Base-by-base conservation (phyloP, 306 rosid species). In the Pterocarpus santalinus region DNA sequence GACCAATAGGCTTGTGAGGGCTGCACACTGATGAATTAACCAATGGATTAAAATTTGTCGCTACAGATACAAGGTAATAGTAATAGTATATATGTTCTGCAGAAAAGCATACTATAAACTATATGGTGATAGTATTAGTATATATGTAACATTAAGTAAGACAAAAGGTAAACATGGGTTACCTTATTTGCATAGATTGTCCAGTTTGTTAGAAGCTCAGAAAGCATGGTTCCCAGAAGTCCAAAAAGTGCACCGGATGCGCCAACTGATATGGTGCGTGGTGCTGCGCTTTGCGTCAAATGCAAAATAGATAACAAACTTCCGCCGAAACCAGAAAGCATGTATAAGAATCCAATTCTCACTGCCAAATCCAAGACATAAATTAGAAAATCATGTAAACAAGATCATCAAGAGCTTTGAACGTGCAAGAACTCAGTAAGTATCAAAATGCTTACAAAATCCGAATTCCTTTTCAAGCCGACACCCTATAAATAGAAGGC, bases 231-330 rank as follows among this genome's bases (percentile, higher is more conserved):
- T 69, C 98, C 99, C 32, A 93, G 64, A 75, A 93, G 86, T 14
- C 99, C 99, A 17, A 96, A 96, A 77, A 93, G 98, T 7, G 99
- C 97, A 58, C 97, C 97, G 0, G 99, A 96, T 39, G 99, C 99
- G 0, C 99, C 99, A 35, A 96, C 97, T 1, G 98, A 96, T 68
- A 96, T 61, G 33, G 79, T 84, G 10, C 2, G 53, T 56, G 66
- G 46, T 9, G 22, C 15, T 36, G 0, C 3, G 1, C 78, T 1
- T 13, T 71, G 11, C 43, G 55, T 47, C 60, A 88, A 44, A 81
- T 53, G 67, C 62, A 96, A 34, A 34, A 85, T 4, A 15, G 99
- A 93, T 7, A 83, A 10, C 82, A 96, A 85, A 77, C 97, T 87
- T 84, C 98, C 99, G 2, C 93, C 98, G 47, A 96, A 82, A 62